A percentile compares a stretch with the other conserved stretches of the same genome.
Conservation (phyloP, 176 grass and related monocot species). For the Calamus simplicifolius region DNA sequence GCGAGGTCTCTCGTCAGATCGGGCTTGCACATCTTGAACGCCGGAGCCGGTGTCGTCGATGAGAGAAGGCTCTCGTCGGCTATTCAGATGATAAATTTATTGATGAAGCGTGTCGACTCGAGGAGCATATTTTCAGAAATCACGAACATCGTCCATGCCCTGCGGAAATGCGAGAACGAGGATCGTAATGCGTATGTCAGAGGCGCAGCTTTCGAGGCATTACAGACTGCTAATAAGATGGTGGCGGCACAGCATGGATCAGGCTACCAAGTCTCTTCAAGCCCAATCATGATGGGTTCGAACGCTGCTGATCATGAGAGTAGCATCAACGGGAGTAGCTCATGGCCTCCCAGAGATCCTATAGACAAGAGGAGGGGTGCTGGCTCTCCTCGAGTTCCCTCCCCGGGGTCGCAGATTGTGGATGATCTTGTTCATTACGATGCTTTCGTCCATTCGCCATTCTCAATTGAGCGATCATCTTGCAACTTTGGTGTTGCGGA, state of each 20-base stretch:
- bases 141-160: constrained; percentile 28
- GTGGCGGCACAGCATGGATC: constrained; percentile 15
- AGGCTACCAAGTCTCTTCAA: constrained; percentile 15
- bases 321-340: constrained; percentile 6
- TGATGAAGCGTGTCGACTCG: constrained; percentile 45
- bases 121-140: constrained; percentile 62
- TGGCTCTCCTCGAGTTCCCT: constrained; percentile 25
- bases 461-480: constrained; percentile 1
- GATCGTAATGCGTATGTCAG: constrained; percentile 20
- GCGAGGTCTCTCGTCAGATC: constrained; percentile 56
- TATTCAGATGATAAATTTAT: constrained; percentile 50
- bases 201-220: constrained; percentile 32
- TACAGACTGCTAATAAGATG: constrained; percentile 35
- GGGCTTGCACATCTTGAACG: constrained; percentile 39
- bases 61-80: constrained; percentile 33
- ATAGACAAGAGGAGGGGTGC: neutral
- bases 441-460: constrained; percentile 15
- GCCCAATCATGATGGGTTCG: constrained; percentile 19
- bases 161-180: constrained; percentile 23
- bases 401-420: constrained; percentile 12
- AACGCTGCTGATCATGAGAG: neutral
- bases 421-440: constrained; percentile 7
- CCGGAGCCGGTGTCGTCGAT: constrained; percentile 6
- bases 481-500: constrained; percentile 24
- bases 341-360: neutral